Conservation (phyloP, 1,284 basidiomycete genomes). For the Ceratobasidium papillatum region DNA sequence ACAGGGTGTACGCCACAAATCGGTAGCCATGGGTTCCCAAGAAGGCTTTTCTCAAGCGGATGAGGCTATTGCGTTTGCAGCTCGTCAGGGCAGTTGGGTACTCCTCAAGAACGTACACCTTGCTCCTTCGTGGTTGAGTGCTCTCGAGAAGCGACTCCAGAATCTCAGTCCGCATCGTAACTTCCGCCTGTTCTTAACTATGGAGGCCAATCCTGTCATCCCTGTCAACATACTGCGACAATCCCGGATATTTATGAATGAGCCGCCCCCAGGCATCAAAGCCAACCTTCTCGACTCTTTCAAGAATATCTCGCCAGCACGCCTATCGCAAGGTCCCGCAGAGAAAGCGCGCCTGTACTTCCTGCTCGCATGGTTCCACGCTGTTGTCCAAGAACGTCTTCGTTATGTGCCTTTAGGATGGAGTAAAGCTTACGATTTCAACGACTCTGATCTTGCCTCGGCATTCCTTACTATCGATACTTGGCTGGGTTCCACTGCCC, state of each 20-base stretch:
- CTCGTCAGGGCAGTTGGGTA: slow-evolving; percentile 92
- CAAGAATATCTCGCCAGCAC: slow-evolving; percentile 74
- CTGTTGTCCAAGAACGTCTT: slow-evolving; percentile 92
- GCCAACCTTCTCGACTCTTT: slow-evolving; percentile 93
- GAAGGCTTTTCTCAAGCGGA: slow-evolving; percentile 96
- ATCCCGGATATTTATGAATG: slow-evolving; percentile 96
- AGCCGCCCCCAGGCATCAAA: slow-evolving; percentile 94
- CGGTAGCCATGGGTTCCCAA: slow-evolving; percentile 97
- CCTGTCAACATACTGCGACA: slow-evolving; percentile 95
- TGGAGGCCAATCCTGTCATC: slow-evolving; percentile 93
- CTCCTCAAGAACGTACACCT: slow-evolving; percentile 96
- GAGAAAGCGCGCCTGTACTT: slow-evolving; percentile 93
- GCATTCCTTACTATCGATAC: slow-evolving; percentile 90
- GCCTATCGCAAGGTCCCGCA: slow-evolving; percentile 81
- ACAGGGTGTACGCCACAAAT: slow-evolving; percentile 76
- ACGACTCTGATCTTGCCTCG: slow-evolving; percentile 95
- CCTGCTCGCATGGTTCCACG: slow-evolving; percentile 98
- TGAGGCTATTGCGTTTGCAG: slow-evolving; percentile 89
- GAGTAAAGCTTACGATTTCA: slow-evolving; percentile 97
- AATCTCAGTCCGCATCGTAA: slow-evolving; percentile 85
- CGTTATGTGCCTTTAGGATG: slow-evolving; percentile 95
- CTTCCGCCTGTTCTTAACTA: slow-evolving; percentile 96
- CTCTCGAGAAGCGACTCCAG: slow-evolving; percentile 95
- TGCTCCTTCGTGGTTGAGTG: slow-evolving; percentile 91
- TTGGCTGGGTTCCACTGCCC: slow-evolving; percentile 82